These are phyloP conservation scores for Agaricus blazei DNA, from an alignment of 768 basidiomycete genomes.

Conservation along the genomic window DNA sequence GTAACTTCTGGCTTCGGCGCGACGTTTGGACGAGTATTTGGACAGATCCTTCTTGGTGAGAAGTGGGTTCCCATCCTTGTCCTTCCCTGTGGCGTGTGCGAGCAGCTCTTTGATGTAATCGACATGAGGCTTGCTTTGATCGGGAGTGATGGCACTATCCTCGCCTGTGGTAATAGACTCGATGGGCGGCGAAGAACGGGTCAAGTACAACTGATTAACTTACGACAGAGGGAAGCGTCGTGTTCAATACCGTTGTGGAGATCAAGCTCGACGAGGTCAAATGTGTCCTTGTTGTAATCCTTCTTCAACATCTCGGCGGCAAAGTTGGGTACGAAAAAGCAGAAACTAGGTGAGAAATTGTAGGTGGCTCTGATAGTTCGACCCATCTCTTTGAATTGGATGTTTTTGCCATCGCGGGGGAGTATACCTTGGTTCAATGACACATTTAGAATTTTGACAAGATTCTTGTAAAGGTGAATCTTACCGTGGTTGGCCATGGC, in stretches of 20 bases:
- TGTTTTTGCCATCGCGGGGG: conserved; percentile 62
- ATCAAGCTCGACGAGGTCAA: conserved; percentile 64
- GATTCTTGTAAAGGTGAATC: conserved; percentile 10
- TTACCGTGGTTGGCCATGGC: conserved; percentile 81
- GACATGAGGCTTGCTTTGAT: conserved; percentile 50
- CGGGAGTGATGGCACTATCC: conserved; percentile 37
- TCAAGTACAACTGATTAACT: conserved; percentile 20
- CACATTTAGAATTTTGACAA: not conserved
- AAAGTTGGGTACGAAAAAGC: conserved; percentile 58
- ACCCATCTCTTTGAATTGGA: conserved; percentile 52
- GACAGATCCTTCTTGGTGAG: conserved; percentile 60
- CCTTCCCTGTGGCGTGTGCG: conserved; percentile 53
- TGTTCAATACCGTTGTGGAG: conserved; percentile 76
- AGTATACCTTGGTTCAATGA: conserved; percentile 42
- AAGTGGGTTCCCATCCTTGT: conserved; percentile 36
- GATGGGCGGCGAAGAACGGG: not conserved
- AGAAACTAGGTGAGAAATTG: conserved; percentile 69
- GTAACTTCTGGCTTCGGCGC: conserved; percentile 43
- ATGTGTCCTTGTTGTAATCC: conserved; percentile 51
- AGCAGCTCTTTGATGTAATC: conserved; percentile 53
- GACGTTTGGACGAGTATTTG: conserved; percentile 51
- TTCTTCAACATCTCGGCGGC: conserved; percentile 54
- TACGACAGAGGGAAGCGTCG: conserved; percentile 58
- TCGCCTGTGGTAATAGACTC: conserved; percentile 34
- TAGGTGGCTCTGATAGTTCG: conserved; percentile 46